phyloP scores from a whole-genome alignment of 495 filamentous ascomycete species.

The Cercophora sp. region DNA sequence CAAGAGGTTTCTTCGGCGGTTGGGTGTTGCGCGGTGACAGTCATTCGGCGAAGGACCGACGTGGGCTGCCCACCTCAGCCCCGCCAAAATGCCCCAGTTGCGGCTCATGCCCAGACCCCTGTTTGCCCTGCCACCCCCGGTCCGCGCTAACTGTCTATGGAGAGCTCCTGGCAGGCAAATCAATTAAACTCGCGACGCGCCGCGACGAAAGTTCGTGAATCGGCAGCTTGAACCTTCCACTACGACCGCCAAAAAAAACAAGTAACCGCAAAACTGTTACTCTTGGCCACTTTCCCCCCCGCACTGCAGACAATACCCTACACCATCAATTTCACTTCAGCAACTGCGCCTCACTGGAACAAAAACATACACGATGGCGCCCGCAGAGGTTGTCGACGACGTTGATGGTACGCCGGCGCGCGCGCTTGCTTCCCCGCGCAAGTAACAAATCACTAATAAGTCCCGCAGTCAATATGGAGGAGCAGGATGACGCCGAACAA shows the following conservation, averaged over 20 bases:
- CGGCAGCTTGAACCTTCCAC: neutral
- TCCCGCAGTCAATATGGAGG: conserved; percentile 50
- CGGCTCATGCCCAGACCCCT: neutral
- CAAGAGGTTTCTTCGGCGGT: neutral
- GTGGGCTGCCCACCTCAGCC: neutral
- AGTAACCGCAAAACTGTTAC: neutral
- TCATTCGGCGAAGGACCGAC: conserved; percentile 12
- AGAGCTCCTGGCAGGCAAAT: neutral
- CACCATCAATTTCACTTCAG: too few species aligned
- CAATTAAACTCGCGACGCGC: conserved; percentile 29
- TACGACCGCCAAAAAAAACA: too few species aligned
- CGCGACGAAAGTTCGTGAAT: too few species aligned
- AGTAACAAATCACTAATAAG: too few species aligned
- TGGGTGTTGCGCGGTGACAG: neutral
- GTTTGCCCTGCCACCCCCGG: neutral
- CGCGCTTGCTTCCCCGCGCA: too few species aligned
- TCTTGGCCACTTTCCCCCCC: too few species aligned
- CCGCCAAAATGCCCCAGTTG: neutral
- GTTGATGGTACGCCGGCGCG: conserved; percentile 41
- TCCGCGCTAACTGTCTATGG: neutral
- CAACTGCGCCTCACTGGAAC: neutral
- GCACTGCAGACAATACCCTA: too few species aligned
- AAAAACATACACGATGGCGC: conserved; percentile 40
- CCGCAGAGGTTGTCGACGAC: conserved; percentile 48
- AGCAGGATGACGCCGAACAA: conserved; percentile 67